Base-by-base conservation (phyloP, 2,329 filamentous ascomycete species). In the Penicillium sp. region DNA sequence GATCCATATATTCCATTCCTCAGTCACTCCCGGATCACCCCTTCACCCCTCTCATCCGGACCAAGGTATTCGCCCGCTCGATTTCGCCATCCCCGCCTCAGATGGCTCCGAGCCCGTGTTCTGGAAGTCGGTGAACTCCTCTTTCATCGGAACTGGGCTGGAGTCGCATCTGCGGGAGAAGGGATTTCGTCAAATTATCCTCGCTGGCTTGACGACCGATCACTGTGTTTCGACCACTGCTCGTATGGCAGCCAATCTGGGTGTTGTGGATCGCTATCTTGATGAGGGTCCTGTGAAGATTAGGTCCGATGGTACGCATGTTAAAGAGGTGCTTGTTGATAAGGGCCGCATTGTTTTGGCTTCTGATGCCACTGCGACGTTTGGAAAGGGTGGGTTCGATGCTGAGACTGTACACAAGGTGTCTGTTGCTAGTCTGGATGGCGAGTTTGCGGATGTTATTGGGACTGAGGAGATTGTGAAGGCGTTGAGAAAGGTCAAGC, bases 171-270 rank as follows among this genome's bases (percentile, higher is more conserved):
- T 81, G 19, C 66, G 70, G 5, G 55, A 58, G 2, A 66, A 67
- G 13, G 65, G 60, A 0, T 66, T 78, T 14, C 54, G 70, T 9
- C 75, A 78, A 53, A 65, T 79, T 0, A 53, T 79, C 16, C 61
- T 80, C 24, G 67, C 66, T 2, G 79, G 78, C 0, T 54, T 81
- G 52, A 79, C 75, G 3, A 80, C 78, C 31, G 79, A 81, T 62
- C 79, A 81, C 56, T 81, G 79, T 49, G 77, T 81, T 13, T 79
- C 74, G 52, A 81, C 79, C 3, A 77, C 75, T 2, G 71, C 74
- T 21, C 73, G 79, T 7, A 79, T 80, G 77, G 78, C 78, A 1
- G 74, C 67, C 16, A 81, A 81, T 55, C 50, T 81, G 37, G 70
- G 72, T 5, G 74, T 81, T 14, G 72, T 75, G 36, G 72, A 77